Conservation (phyloP, 1,284 basidiomycete genomes). For the Sporisorium reilianum region DNA sequence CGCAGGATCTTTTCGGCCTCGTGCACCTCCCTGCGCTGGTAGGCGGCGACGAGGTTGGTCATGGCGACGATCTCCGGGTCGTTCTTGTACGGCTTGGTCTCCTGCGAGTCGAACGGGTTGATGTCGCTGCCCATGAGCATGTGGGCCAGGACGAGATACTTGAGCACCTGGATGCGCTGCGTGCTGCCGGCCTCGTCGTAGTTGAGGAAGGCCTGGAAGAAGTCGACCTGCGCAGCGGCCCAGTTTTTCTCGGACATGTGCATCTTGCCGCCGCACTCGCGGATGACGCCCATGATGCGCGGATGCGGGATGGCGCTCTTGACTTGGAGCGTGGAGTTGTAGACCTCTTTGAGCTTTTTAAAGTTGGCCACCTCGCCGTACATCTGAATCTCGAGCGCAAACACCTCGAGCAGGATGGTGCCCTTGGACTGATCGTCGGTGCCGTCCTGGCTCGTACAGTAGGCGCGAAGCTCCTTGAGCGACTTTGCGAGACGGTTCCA, state of each 20-base stretch:
- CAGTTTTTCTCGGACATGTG: conserved; percentile 99
- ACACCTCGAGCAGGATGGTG: conserved; percentile 95
- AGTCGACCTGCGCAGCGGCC: conserved; percentile 95
- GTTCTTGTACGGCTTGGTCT: conserved; percentile 99
- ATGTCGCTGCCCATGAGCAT: conserved; percentile 99
- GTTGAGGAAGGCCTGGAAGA: conserved; percentile 98
- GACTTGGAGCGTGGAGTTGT: conserved; percentile 91
- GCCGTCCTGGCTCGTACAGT: conserved; percentile 74
- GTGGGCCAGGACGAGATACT: conserved; percentile 96
- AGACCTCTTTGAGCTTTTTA: conserved; percentile 97
- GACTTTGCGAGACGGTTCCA: conserved; percentile 79
- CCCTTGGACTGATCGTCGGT: conserved; percentile 87
- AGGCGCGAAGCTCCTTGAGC: conserved; percentile 71
- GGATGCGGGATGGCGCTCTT: conserved; percentile 98
- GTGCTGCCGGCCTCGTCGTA: conserved; percentile 98
- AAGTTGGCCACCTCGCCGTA: conserved; percentile 94
- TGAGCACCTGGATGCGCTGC: conserved; percentile 96
- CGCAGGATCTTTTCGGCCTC: conserved; percentile 92
- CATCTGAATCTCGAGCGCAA: conserved; percentile 99
- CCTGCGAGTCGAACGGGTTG: conserved; percentile 99
- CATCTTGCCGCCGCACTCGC: conserved; percentile 99
- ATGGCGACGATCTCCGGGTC: conserved; percentile 97
- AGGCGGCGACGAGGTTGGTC: conserved; percentile 95
- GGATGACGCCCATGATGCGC: conserved; percentile 97
- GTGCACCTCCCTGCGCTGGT: conserved; percentile 94